Conservation (phyloP, 352 stramenopile species). For the Aphanomyces euteiches region DNA sequence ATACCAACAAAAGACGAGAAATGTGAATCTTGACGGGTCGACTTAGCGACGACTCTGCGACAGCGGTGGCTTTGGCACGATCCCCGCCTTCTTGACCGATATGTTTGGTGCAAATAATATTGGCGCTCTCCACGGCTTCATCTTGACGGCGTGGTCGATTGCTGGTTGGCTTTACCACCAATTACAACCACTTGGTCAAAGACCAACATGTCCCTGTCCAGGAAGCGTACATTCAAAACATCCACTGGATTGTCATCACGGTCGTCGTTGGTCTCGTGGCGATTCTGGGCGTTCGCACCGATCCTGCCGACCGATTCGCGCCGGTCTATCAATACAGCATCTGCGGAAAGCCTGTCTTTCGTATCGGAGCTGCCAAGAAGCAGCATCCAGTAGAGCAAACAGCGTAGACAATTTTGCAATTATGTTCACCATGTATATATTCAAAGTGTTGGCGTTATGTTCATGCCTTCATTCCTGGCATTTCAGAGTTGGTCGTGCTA, state of each 20-base stretch:
- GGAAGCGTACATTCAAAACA: slow-evolving; percentile 61
- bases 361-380: no score
- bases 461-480: no score
- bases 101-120: slow-evolving; percentile 35
- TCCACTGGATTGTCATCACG: slow-evolving; percentile 61
- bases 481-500: no score
- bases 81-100: slow-evolving; percentile 31
- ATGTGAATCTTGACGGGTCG: no score
- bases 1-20: no score
- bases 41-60: no score
- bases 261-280: slow-evolving; percentile 52
- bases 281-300: slow-evolving; percentile 62
- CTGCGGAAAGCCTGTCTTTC: slow-evolving; percentile 51
- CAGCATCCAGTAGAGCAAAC: no score
- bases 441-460: no score
- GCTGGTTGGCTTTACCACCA: slow-evolving; percentile 67
- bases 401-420: no score
- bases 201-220: slow-evolving; percentile 36
- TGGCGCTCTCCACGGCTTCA: slow-evolving; percentile 31
- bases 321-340: slow-evolving; percentile 59
- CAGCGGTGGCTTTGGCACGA: slow-evolving; percentile 33
- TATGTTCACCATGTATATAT: no score
- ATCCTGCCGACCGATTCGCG: slow-evolving; percentile 60
- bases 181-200: slow-evolving; percentile 40
- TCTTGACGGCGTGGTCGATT: slow-evolving; percentile 74